A percentile compares a stretch with the other conserved stretches of the same genome.
Conservation (phyloP, 2,329 filamentous ascomycete species). For the Aschersonia sp. region DNA sequence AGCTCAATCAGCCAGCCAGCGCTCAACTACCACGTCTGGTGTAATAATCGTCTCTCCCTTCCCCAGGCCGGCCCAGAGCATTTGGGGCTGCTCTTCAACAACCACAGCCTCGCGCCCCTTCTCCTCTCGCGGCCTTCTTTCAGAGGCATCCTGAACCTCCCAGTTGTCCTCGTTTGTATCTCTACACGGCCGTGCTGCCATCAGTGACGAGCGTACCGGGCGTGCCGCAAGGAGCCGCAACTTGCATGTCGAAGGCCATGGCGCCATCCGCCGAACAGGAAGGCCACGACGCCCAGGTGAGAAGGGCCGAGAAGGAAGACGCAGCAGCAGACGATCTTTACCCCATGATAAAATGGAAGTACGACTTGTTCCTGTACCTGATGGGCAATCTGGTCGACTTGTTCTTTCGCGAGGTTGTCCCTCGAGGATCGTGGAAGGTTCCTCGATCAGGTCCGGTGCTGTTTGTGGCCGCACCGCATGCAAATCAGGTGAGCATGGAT, state of each 20-base stretch:
- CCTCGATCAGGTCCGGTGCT: slow-evolving; percentile 79
- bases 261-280: slow-evolving; percentile 6
- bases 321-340: slow-evolving; percentile 38
- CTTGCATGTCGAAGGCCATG: slow-evolving; percentile 1
- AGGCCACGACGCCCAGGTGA: slow-evolving; percentile 39
- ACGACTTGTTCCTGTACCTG: slow-evolving; percentile 63
- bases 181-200: background rate
- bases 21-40: background rate
- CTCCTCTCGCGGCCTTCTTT: background rate
- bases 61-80: too few relatives aligned
- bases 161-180: background rate
- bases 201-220: too few relatives aligned
- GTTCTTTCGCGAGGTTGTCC: slow-evolving; percentile 97
- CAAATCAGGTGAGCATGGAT: slow-evolving; percentile 55
- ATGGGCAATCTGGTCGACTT: slow-evolving; percentile 80
- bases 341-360: slow-evolving; percentile 59
- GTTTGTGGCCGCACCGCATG: slow-evolving; percentile 92
- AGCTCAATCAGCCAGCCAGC: background rate
- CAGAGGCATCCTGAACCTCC: too few relatives aligned
- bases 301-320: slow-evolving; percentile 22
- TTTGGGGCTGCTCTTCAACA: too few relatives aligned
- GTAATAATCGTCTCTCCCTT: too few relatives aligned
- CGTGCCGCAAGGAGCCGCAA: background rate
- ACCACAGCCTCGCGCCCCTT: background rate
- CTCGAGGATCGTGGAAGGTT: slow-evolving; percentile 87